A percentile compares a stretch with the other conserved stretches of the same genome.
These are phyloP conservation scores for Rhizopus arrhizus DNA, from an alignment of 371 early-diverging fungal species.

Conservation along the genomic window DNA sequence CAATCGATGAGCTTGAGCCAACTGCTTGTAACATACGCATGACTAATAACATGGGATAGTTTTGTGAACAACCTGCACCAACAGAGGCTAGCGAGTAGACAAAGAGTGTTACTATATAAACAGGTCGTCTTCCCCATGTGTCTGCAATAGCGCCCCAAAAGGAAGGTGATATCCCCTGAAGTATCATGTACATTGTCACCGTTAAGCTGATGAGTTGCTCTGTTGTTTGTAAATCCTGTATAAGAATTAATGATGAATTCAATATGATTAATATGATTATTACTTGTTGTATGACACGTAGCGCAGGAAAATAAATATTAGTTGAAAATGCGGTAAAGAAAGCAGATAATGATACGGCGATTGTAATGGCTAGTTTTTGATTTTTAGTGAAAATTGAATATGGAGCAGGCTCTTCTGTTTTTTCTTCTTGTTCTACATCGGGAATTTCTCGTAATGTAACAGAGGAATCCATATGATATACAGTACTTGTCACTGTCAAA, in stretches of 20 bases:
- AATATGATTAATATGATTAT: conserved; percentile 5
- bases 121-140: conserved; percentile 62
- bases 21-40: conserved; percentile 69
- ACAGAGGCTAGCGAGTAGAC: conserved; percentile 64
- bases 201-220: conserved; percentile 32
- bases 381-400: conserved; percentile 12
- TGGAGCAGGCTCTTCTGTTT: not conserved
- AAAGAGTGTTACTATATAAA: conserved; percentile 61
- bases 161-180: conserved; percentile 49
- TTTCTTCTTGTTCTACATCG: not conserved
- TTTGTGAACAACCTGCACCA: conserved; percentile 58
- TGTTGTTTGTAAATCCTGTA: conserved; percentile 15
- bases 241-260: not conserved
- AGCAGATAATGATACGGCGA: conserved; percentile 10
- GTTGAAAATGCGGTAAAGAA: conserved; percentile 27
- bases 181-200: conserved; percentile 48
- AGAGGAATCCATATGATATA: not conserved
- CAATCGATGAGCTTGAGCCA: conserved; percentile 66
- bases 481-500: not conserved
- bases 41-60: conserved; percentile 50
- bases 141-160: conserved; percentile 73
- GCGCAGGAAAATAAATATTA: conserved; percentile 27
- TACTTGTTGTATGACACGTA: conserved; percentile 13
- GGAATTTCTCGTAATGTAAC: not conserved
- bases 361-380: conserved; percentile 7